phyloP scores from a whole-genome alignment of 345 rosid genomes.

The Angophora floribunda region DNA sequence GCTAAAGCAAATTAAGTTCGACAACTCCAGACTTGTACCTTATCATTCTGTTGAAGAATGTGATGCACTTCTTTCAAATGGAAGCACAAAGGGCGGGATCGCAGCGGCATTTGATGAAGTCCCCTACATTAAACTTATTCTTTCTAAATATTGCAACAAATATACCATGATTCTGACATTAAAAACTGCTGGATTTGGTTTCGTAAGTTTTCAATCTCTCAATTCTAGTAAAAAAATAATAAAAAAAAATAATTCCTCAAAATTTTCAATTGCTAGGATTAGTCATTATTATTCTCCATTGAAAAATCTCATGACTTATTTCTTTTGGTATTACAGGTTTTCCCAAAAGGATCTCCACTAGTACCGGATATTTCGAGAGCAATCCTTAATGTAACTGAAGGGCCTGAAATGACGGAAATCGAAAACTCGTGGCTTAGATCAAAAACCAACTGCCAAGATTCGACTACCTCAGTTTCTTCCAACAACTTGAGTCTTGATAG shows the following conservation, averaged over 20 bases:
- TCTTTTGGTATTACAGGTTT: background rate
- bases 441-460: too few species aligned
- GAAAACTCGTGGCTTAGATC: too few species aligned
- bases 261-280: background rate
- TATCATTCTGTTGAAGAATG: background rate
- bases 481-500: too few species aligned
- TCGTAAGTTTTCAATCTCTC: background rate
- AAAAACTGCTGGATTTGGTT: background rate
- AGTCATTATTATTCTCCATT: background rate
- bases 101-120: background rate
- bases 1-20: background rate
- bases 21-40: background rate
- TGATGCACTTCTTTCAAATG: background rate
- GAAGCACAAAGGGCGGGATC: background rate
- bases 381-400: too few species aligned
- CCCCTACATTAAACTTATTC: background rate
- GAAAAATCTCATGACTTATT: background rate
- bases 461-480: too few species aligned
- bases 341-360: background rate
- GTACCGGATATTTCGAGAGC: too few species aligned
- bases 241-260: background rate
- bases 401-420: too few species aligned
- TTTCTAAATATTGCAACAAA: background rate
- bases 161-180: background rate
- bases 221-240: background rate